phyloP scores from a whole-genome alignment of 495 filamentous ascomycete genomes.

The Ramalina intermedia region DNA sequence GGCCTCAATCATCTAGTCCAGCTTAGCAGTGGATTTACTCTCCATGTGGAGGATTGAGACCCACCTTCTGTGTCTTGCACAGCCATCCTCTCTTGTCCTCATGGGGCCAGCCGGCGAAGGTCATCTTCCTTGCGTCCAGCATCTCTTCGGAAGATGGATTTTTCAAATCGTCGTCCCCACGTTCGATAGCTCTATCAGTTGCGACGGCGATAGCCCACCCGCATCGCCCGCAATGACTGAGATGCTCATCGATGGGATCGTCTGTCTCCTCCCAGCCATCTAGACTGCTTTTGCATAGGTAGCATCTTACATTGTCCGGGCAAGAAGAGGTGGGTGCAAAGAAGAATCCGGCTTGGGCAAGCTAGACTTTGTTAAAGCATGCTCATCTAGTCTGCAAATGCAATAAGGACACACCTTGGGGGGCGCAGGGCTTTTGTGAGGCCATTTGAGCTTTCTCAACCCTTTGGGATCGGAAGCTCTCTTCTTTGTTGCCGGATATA shows the following conservation, averaged over 20 bases:
- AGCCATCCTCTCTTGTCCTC: constrained; percentile 77
- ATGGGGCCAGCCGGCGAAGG: constrained; percentile 77
- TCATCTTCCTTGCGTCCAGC: constrained; percentile 60
- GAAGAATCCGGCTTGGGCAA: constrained; percentile 83
- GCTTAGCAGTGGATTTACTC: constrained; percentile 8
- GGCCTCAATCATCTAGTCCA: constrained; percentile 64
- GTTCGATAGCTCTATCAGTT: constrained; percentile 50
- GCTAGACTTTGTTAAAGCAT: constrained; percentile 30
- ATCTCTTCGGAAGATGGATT: constrained; percentile 60
- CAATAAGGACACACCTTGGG: constrained; percentile 39
- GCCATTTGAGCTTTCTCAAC: constrained; percentile 55
- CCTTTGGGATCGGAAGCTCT: constrained; percentile 52
- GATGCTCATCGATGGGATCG: constrained; percentile 65
- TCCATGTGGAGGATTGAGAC: not conserved
- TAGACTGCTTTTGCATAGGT: constrained; percentile 62
- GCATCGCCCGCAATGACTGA: constrained; percentile 66
- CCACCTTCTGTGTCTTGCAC: constrained; percentile 74
- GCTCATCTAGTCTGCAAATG: not conserved
- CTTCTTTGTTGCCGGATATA: constrained; percentile 44
- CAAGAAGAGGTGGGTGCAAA: constrained; percentile 59
- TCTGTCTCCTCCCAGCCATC: constrained; percentile 85
- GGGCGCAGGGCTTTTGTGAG: constrained; percentile 51
- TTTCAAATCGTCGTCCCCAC: constrained; percentile 42
- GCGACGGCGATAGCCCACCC: constrained; percentile 76
- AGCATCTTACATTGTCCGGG: constrained; percentile 82